These are phyloP conservation scores for Pythium guiyangense DNA, from an alignment of 352 stramenopile species.

Conservation along the genomic window DNA sequence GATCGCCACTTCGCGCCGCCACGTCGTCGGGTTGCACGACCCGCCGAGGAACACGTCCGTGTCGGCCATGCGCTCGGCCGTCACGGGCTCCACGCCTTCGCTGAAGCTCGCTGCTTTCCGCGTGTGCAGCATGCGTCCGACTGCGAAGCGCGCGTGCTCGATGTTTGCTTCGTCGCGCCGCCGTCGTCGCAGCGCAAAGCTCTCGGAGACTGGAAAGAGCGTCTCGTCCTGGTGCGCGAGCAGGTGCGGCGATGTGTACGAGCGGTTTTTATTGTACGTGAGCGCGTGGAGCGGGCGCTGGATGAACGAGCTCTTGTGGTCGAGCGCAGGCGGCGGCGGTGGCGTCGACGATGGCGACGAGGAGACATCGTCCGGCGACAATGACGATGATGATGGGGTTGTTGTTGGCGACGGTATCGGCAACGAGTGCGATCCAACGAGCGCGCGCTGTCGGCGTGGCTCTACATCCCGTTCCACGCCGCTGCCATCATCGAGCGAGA, in stretches of 20 bases:
- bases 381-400: too few relatives aligned
- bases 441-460: too few relatives aligned
- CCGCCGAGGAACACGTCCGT: constrained; percentile 80
- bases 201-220: constrained; percentile 13
- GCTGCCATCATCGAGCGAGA: too few relatives aligned
- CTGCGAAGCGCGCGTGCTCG: constrained; percentile 11
- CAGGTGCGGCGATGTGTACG: constrained; percentile 69
- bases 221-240: constrained; percentile 25
- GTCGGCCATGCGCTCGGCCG: constrained; percentile 24
- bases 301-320: background rate
- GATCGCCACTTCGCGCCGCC: constrained; percentile 73
- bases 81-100: constrained; percentile 31
- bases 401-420: too few relatives aligned
- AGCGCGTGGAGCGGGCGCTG: constrained; percentile 35
- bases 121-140: constrained; percentile 14
- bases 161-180: constrained; percentile 14
- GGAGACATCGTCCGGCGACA: too few relatives aligned
- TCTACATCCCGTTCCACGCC: too few relatives aligned
- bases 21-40: constrained; percentile 88
- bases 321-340: background rate
- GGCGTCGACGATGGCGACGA: too few relatives aligned
- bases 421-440: too few relatives aligned
- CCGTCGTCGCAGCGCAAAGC: constrained; percentile 9
- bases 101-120: constrained; percentile 55
- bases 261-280: constrained; percentile 34